Conservation (phyloP, 306 rosid genomes). For the Begonia masoniana region DNA sequence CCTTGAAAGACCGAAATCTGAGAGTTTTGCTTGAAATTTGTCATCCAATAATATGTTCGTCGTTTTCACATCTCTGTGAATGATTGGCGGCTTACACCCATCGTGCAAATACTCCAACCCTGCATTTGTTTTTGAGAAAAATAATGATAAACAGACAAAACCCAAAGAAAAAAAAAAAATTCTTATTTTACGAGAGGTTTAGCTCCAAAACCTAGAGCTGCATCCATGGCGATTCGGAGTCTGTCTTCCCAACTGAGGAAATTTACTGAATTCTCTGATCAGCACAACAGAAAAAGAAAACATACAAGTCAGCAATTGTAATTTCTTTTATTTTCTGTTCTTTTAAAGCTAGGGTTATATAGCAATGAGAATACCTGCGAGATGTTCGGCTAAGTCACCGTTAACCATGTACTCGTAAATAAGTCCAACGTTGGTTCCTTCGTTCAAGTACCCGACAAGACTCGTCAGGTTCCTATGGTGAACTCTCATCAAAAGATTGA, state of each 20-base stretch:
- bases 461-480: slow-evolving; percentile 39
- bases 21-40: slow-evolving; percentile 29
- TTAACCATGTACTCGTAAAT: slow-evolving; percentile 21
- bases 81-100: slow-evolving; percentile 41
- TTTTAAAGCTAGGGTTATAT: too few species aligned
- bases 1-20: slow-evolving; percentile 62
- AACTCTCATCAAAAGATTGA: too few species aligned
- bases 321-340: neutral
- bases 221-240: slow-evolving; percentile 40
- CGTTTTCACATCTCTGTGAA: slow-evolving; percentile 57
- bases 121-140: slow-evolving; percentile 1
- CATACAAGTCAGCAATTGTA: neutral
- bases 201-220: slow-evolving; percentile 36
- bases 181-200: neutral
- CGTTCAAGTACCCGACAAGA: slow-evolving; percentile 28
- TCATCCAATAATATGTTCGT: slow-evolving; percentile 45
- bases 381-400: slow-evolving; percentile 21
- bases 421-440: slow-evolving; percentile 16
- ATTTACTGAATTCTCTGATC: slow-evolving; percentile 21
- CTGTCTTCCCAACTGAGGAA: slow-evolving; percentile 43
- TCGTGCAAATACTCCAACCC: slow-evolving; percentile 52
- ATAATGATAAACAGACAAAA: neutral
- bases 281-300: neutral
- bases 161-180: neutral
- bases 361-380: slow-evolving; percentile 12